These are phyloP conservation scores for Neurospora sp. DNA, from an alignment of 495 filamentous ascomycete species.

Conservation along the genomic window DNA sequence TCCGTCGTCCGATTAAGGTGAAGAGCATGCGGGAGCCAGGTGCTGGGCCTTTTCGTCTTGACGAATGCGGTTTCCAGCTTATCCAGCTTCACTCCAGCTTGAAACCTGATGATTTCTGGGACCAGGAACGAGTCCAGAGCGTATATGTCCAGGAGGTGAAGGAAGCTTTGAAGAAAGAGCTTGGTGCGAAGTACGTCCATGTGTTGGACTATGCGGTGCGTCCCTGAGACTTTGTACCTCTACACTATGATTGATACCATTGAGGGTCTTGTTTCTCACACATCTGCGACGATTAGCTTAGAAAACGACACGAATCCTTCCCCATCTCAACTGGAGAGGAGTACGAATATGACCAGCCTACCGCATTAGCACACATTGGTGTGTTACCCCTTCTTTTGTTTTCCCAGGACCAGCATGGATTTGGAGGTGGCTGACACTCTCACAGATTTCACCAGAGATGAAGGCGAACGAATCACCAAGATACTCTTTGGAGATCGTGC, in stretches of 20 bases:
- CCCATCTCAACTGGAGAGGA: not conserved
- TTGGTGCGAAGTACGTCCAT: not conserved
- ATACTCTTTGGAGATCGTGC: not conserved
- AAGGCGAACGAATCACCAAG: not conserved
- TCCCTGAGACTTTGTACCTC: not conserved
- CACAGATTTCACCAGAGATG: not conserved
- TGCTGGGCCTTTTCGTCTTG: not conserved
- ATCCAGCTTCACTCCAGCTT: not conserved
- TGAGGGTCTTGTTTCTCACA: not conserved
- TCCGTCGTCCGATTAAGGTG: not conserved
- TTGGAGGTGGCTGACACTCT: not conserved
- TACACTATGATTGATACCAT: not conserved
- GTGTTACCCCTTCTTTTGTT: not conserved
- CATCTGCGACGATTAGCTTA: not conserved
- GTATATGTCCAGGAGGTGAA: not conserved
- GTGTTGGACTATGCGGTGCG: not conserved
- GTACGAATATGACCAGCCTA: not conserved
- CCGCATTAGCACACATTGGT: not conserved
- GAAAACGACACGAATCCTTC: not conserved
- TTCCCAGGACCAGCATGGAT: not conserved
- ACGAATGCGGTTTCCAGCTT: not conserved
- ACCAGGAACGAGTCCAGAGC: not conserved
- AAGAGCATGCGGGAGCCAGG: not conserved
- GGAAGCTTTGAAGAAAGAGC: not conserved
- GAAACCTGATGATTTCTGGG: not conserved